These are phyloP conservation scores for Salix dunnii DNA, from an alignment of 345 rosid genomes.

Conservation along the genomic window DNA sequence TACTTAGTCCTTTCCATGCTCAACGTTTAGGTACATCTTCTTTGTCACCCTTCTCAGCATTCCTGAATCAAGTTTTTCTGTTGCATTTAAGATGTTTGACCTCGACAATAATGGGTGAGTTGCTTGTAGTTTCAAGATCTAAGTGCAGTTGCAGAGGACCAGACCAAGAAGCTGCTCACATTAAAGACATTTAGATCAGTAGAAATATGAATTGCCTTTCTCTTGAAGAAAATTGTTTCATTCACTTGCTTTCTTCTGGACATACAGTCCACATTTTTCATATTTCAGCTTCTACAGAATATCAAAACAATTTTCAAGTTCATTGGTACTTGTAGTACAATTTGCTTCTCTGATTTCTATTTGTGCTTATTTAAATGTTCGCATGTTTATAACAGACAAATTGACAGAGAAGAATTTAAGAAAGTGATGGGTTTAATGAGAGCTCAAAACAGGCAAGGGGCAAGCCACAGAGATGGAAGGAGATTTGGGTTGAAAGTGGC, in stretches of 20 bases:
- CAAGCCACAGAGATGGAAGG: conserved; percentile 21
- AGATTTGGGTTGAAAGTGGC: conserved; percentile 9
- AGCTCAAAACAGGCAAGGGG: conserved; percentile 27
- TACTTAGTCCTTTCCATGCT: background rate
- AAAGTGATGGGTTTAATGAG: conserved; percentile 31
- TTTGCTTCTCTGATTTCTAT: background rate
- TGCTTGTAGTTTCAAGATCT: background rate
- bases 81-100: conserved; percentile 31
- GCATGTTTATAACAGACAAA: conserved; percentile 9
- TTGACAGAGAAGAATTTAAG: conserved; percentile 26
- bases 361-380: background rate
- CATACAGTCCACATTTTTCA: background rate
- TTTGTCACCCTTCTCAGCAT: conserved; percentile 29
- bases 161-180: no score
- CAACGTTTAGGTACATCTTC: conserved; percentile 23
- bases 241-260: background rate
- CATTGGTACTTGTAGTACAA: background rate
- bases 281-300: background rate
- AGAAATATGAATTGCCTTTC: no score
- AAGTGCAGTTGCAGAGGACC: no score
- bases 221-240: background rate
- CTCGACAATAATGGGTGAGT: conserved; percentile 27
- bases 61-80: conserved; percentile 31
- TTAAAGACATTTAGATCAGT: no score
- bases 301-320: background rate